These are phyloP conservation scores for Microthlaspi erraticum DNA, from an alignment of 345 rosid genomes.

Conservation along the genomic window DNA sequence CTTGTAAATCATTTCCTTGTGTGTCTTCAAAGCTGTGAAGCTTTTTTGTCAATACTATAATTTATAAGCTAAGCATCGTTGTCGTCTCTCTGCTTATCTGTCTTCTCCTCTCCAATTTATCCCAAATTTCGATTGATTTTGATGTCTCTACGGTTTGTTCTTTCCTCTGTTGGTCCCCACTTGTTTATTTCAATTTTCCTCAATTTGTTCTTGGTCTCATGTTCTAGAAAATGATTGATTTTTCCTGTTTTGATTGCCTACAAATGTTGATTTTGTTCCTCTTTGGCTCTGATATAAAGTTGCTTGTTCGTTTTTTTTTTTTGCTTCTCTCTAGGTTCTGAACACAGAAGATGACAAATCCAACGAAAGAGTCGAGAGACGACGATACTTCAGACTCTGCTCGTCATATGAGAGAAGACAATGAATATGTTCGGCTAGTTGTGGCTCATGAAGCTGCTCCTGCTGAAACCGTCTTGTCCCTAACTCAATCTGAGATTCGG, in stretches of 20 bases:
- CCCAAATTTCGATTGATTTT: conserved; percentile 17
- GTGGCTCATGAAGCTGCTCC: conserved; percentile 51
- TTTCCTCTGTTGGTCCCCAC: conserved; percentile 15
- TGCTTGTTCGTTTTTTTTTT: conserved; percentile 17
- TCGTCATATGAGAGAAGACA: conserved; percentile 55
- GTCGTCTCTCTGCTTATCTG: conserved; percentile 20
- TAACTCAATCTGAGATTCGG: conserved; percentile 42
- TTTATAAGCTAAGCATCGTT: conserved; percentile 29
- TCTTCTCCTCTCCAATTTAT: not conserved
- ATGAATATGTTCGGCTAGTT: conserved; percentile 77
- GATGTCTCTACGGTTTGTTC: conserved; percentile 28
- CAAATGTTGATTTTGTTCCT: conserved; percentile 16
- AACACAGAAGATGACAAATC: conserved; percentile 52
- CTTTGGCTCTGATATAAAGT: conserved; percentile 6
- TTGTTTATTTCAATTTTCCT: not conserved
- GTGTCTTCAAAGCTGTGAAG: conserved; percentile 30
- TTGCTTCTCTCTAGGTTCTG: conserved; percentile 9
- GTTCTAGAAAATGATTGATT: conserved; percentile 22
- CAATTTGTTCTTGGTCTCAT: not conserved
- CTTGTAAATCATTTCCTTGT: conserved; percentile 19
- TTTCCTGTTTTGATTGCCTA: conserved; percentile 15
- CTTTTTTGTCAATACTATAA: not conserved
- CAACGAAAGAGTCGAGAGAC: conserved; percentile 44
- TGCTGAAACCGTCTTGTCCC: conserved; percentile 43
- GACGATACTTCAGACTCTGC: conserved; percentile 38